Conservation (phyloP, 305 asterid species). For the Andrographis paniculata region DNA sequence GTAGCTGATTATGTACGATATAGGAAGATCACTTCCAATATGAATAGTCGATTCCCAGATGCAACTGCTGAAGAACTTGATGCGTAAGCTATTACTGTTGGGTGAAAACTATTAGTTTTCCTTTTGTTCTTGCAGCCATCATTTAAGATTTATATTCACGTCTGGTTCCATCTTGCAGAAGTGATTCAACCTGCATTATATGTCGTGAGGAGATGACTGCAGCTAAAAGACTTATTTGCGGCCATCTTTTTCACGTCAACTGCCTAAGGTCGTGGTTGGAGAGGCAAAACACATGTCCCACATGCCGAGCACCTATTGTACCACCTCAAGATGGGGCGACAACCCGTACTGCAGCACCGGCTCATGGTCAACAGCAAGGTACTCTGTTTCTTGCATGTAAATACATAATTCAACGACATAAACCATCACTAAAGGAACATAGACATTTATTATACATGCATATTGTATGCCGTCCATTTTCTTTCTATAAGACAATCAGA, state of each 20-base stretch:
- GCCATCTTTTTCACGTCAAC: slow-evolving; percentile 93
- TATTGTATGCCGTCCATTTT: too few relatives aligned
- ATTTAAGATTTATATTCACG: slow-evolving; percentile 13
- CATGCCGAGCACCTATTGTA: slow-evolving; percentile 85
- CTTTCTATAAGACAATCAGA: too few relatives aligned
- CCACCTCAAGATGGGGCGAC: slow-evolving; percentile 64
- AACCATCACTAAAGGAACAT: too few relatives aligned
- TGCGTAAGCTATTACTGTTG: slow-evolving; percentile 36
- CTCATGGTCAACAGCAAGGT: slow-evolving; percentile 61
- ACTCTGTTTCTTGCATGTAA: too few relatives aligned
- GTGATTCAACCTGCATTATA: slow-evolving; percentile 89
- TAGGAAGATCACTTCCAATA: slow-evolving; percentile 85
- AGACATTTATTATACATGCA: too few relatives aligned
- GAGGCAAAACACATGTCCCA: slow-evolving; percentile 93
- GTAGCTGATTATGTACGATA: slow-evolving; percentile 89
- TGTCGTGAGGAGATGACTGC: slow-evolving; percentile 97
- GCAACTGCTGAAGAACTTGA: slow-evolving; percentile 86
- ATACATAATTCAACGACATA: too few relatives aligned
- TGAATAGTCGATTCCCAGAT: slow-evolving; percentile 91
- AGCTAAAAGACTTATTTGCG: slow-evolving; percentile 83
- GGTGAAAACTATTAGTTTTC: slow-evolving; percentile 2
- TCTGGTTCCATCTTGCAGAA: slow-evolving; percentile 31
- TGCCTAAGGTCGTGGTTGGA: slow-evolving; percentile 98
- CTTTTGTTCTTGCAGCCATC: slow-evolving; percentile 1
- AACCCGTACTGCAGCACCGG: slow-evolving; percentile 36